Evolutionary conservation across 192 early-diverging fungal species (phyloP), one percentile per base, ranked within the genome.

Genomic region (Polychytrium aggregatum): DNA sequence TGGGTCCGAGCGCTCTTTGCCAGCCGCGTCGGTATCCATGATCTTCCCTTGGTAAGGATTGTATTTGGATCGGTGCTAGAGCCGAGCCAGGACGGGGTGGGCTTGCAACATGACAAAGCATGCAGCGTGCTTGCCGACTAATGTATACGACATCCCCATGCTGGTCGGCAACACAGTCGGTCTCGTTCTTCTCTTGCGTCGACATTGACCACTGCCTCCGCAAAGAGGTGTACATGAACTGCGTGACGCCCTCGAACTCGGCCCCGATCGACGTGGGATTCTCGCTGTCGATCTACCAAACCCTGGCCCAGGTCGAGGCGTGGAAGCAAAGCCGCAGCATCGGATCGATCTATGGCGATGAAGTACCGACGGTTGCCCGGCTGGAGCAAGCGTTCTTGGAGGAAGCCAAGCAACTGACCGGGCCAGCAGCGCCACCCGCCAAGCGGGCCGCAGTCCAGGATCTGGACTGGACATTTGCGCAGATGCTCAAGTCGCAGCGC

Each of bases 181-280:
- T 90, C 28, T 88, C 87, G 0, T 98, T 98, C 62, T 98, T 98
- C 57, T 95, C 94, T 1, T 70, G 81, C 10, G 83, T 98, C 20
- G 94, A 98, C 62, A 67, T 98, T 37, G 95, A 98, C 58, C 81
- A 82, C 50, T 83, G 83, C 7, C 60, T 98, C 47, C 78, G 94
- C 24, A 98, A 98, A 54, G 95, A 96, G 50, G 85, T 86, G 14
- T 72, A 83, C 41, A 81, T 86, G 82, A 57, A 63, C 25, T 95
- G 94, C 50, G 42, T 87, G 17, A 98, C 94, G 27, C 86, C 90
- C 2, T 87, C 88, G 11, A 82, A 92, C 43, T 11, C 30, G 26
- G 44, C 22, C 6, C 37, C 65, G n/a, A 33, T 68, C 17, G 13
- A 18, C 11, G 30, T 28, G 13, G 65, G 60, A 11, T 37, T 43